A percentile compares a stretch with the other conserved stretches of the same genome.
Evolutionary conservation across 169 alveolate genomes (phyloP).

Genomic region (Babesia gibsoni): DNA sequence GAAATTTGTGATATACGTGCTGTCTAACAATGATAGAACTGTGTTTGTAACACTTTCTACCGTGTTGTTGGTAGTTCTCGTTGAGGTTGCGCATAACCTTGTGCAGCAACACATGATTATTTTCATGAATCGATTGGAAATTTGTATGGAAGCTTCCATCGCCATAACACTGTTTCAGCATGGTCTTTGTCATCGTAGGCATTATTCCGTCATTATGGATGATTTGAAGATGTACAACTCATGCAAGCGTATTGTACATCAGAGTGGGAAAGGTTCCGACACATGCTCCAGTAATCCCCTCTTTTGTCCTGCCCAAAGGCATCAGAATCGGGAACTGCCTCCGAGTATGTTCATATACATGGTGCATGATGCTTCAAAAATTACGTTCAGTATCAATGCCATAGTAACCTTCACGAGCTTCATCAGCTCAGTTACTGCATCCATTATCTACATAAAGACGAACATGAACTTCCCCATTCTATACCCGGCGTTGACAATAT

Average conservation of each 20-base stretch:
- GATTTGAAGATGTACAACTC: not conserved
- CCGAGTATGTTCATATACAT: slow-evolving; percentile 21
- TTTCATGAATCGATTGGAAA: slow-evolving; percentile 5
- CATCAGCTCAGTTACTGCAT: slow-evolving; percentile 1
- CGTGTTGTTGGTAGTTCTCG: not conserved
- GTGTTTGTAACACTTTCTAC: not conserved
- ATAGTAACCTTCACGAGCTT: not conserved
- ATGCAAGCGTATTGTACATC: slow-evolving; percentile 11
- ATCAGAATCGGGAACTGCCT: slow-evolving; percentile 30
- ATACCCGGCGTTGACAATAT: not conserved
- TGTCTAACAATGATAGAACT: not conserved
- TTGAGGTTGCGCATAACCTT: not conserved
- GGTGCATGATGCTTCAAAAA: slow-evolving; percentile 9
- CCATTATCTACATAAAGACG: slow-evolving; percentile 12
- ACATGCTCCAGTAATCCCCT: slow-evolving; percentile 21
- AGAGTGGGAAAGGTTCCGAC: not conserved
- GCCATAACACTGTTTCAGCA: slow-evolving; percentile 31
- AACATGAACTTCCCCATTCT: slow-evolving; percentile 22
- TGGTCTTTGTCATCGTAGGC: slow-evolving; percentile 18
- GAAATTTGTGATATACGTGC: not conserved
- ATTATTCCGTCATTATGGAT: not conserved
- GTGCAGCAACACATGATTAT: slow-evolving; percentile 11
- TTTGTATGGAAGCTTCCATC: slow-evolving; percentile 3
- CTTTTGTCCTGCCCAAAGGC: slow-evolving; percentile 30
- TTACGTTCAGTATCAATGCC: not conserved